phyloP scores from a whole-genome alignment of 768 basidiomycete species.

The Gymnopilus junonius region DNA sequence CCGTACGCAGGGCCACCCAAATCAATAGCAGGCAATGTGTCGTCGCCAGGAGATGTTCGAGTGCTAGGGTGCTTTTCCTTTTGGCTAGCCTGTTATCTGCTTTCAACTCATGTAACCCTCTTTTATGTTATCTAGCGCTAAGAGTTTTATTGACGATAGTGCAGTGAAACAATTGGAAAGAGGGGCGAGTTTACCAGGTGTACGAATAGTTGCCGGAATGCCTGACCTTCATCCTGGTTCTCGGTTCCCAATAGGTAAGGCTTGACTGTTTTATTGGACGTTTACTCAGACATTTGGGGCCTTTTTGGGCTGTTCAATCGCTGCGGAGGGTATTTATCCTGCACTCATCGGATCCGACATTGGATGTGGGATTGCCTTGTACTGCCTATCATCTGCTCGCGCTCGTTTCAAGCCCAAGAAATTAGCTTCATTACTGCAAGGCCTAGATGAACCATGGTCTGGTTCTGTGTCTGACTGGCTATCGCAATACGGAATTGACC shows the following conservation, averaged over 20 bases:
- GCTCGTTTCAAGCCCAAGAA: slow-evolving; percentile 30
- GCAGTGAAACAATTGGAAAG: slow-evolving; percentile 37
- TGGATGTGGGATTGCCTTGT: slow-evolving; percentile 43
- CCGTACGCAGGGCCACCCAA: slow-evolving; percentile 36
- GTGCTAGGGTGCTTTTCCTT: slow-evolving; percentile 27
- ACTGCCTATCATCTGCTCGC: slow-evolving; percentile 31
- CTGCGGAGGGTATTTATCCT: slow-evolving; percentile 41
- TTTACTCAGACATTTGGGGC: neutral
- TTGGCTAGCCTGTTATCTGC: neutral
- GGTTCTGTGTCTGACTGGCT: slow-evolving; percentile 39
- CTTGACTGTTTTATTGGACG: neutral
- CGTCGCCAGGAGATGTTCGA: slow-evolving; percentile 26
- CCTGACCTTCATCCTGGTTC: slow-evolving; percentile 44
- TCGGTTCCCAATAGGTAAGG: slow-evolving; percentile 35
- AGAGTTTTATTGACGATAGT: slow-evolving; percentile 34
- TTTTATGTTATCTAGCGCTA: slow-evolving; percentile 18
- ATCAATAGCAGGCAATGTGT: neutral
- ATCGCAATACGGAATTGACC: slow-evolving; percentile 32
- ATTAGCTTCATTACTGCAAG: slow-evolving; percentile 32
- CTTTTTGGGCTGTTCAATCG: slow-evolving; percentile 35
- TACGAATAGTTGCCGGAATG: slow-evolving; percentile 36
- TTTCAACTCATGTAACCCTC: neutral
- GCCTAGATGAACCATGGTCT: slow-evolving; percentile 42
- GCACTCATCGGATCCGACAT: slow-evolving; percentile 44
- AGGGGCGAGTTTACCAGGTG: slow-evolving; percentile 32